Percentiles rank a stretch among this genome's conserved stretches.
Conservation (phyloP, 305 asterid genomes). For the Ilex paraguariensis region DNA sequence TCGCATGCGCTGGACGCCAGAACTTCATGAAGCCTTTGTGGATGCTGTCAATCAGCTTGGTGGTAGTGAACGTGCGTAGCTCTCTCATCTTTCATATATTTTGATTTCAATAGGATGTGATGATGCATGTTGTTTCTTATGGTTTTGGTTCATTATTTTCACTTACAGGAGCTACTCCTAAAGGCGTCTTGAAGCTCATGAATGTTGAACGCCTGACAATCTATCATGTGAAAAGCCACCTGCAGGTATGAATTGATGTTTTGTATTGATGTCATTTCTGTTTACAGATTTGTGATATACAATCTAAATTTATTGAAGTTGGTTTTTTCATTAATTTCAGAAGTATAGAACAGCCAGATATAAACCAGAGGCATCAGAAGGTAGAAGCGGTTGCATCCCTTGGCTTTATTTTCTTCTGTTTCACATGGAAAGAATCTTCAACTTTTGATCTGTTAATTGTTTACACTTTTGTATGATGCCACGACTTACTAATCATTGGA, state of each 20-base stretch:
- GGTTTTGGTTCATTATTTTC: neutral
- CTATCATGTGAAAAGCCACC: conserved; percentile 48
- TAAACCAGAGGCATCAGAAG: conserved; percentile 30
- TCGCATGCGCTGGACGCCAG: conserved; percentile 97
- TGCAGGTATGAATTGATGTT: conserved; percentile 24
- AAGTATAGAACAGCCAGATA: conserved; percentile 34
- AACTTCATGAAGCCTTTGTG: conserved; percentile 80
- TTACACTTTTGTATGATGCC: neutral
- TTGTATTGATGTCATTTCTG: conserved; percentile 4
- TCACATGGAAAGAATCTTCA: neutral
- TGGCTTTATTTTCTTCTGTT: neutral
- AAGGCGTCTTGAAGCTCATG: conserved; percentile 43
- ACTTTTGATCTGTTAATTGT: neutral
- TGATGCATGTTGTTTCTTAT: neutral
- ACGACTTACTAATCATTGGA: neutral
- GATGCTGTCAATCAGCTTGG: conserved; percentile 85
- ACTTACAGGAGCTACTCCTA: conserved; percentile 37
- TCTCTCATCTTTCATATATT: conserved; percentile 6
- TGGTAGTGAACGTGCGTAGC: conserved; percentile 68
- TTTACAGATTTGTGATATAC: neutral
- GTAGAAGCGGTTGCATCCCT: conserved; percentile 8
- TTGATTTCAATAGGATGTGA: neutral
- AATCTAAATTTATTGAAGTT: neutral
- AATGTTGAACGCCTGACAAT: conserved; percentile 38
- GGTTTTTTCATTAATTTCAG: conserved; percentile 14